Conservation (phyloP, 371 early-diverging fungal genomes). For the Mucor plumbeus region DNA sequence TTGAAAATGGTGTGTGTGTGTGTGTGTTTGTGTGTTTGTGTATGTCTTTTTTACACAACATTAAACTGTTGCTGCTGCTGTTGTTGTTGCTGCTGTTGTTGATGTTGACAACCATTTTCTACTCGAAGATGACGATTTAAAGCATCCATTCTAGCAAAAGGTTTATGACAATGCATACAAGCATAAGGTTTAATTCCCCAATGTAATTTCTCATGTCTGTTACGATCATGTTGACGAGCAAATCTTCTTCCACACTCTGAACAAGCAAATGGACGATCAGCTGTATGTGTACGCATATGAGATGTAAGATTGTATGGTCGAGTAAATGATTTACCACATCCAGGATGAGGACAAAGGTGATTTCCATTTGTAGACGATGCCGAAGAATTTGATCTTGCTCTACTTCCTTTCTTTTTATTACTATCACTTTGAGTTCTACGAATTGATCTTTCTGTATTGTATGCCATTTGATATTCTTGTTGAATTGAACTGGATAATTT, state of each 20-base stretch:
- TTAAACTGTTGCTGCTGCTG: background rate
- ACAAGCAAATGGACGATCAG: slow-evolving; percentile 74
- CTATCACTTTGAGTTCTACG: slow-evolving; percentile 24
- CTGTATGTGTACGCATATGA: slow-evolving; percentile 90
- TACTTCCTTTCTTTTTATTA: background rate
- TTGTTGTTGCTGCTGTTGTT: background rate
- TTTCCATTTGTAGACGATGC: slow-evolving; percentile 8
- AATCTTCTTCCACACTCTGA: slow-evolving; percentile 55
- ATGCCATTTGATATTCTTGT: background rate
- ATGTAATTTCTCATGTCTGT: slow-evolving; percentile 64
- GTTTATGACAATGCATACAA: slow-evolving; percentile 57
- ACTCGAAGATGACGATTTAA: slow-evolving; percentile 71
- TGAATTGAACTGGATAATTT: slow-evolving; percentile 9
- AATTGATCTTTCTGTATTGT: background rate
- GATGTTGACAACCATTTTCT: slow-evolving; percentile 59
- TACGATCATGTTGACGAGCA: slow-evolving; percentile 65
- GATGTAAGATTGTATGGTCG: slow-evolving; percentile 75
- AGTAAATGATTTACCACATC: slow-evolving; percentile 71
- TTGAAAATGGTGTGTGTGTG: background rate
- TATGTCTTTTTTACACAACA: background rate
- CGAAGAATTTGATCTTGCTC: slow-evolving; percentile 23
- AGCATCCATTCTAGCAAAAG: slow-evolving; percentile 72
- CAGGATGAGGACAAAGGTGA: slow-evolving; percentile 45
- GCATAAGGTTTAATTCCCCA: slow-evolving; percentile 60
- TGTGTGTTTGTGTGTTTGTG: too few species aligned